phyloP scores from a whole-genome alignment of 2,329 filamentous ascomycete genomes.

The Fulvia fulva region DNA sequence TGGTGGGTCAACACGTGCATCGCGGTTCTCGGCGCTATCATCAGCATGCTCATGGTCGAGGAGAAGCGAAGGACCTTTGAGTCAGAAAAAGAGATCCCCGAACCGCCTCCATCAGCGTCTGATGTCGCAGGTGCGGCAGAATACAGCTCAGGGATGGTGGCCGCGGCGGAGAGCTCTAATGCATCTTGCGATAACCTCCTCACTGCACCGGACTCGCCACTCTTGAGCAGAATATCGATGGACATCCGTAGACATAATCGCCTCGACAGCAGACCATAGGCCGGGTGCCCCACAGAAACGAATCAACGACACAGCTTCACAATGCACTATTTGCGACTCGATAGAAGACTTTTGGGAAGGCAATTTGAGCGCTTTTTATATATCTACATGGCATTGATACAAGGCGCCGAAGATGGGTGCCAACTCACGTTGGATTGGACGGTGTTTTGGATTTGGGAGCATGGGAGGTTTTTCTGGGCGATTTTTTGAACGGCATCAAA shows the following conservation, averaged over 20 bases:
- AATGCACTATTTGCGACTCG: not conserved
- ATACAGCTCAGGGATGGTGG: slow-evolving; percentile 22
- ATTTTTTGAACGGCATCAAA: slow-evolving; percentile 18
- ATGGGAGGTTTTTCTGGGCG: slow-evolving; percentile 17
- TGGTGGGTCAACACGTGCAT: slow-evolving; percentile 89
- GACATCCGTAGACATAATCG: slow-evolving; percentile 21
- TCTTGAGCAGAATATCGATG: slow-evolving; percentile 24
- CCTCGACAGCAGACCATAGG: slow-evolving; percentile 21
- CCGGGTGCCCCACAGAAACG: slow-evolving; percentile 10
- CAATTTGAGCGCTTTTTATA: slow-evolving; percentile 20
- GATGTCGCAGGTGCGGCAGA: slow-evolving; percentile 19
- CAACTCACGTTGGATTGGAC: slow-evolving; percentile 3
- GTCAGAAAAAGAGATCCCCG: slow-evolving; percentile 24
- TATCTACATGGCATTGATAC: slow-evolving; percentile 15
- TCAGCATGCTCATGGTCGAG: slow-evolving; percentile 65
- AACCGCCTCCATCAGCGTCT: slow-evolving; percentile 16
- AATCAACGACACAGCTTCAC: slow-evolving; percentile 1
- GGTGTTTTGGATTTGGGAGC: not conserved
- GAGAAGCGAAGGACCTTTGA: slow-evolving; percentile 29
- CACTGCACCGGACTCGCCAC: slow-evolving; percentile 27
- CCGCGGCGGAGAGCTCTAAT: slow-evolving; percentile 25
- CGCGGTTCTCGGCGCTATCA: slow-evolving; percentile 67
- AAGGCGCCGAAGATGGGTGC: slow-evolving; percentile 2
- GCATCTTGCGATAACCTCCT: slow-evolving; percentile 25
- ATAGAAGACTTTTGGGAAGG: slow-evolving; percentile 10